Evolutionary conservation across 1,284 basidiomycete species (phyloP).

Genomic region (Ustilago cynodontis): DNA sequence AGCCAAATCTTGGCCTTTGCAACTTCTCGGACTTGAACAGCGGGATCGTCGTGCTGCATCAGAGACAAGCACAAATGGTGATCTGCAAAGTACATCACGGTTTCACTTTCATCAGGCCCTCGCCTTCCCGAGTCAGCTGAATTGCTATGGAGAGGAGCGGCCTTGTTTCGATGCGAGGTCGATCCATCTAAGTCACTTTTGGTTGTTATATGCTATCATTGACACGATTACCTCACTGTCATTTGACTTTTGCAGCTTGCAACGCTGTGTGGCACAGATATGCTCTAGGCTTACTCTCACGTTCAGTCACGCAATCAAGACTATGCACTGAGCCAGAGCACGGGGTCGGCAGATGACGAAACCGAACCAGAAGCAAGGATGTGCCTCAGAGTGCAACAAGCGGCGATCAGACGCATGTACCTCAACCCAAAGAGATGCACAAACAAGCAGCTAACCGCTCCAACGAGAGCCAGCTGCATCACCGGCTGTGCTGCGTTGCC

Average conservation of each 20-base stretch:
- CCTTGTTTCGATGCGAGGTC: constrained; percentile 11
- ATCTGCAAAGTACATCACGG: constrained; percentile 29
- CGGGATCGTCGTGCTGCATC: background rate
- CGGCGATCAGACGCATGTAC: background rate
- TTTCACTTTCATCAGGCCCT: constrained; percentile 6
- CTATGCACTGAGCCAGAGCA: background rate
- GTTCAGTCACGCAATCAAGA: background rate
- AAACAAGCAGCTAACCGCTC: background rate
- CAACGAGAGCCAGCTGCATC: background rate
- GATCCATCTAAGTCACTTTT: constrained; percentile 14
- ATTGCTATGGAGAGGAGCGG: background rate
- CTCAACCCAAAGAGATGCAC: constrained; percentile 5
- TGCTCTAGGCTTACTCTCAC: background rate
- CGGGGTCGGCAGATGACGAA: background rate
- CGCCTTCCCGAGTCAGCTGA: constrained; percentile 6
- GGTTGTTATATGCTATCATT: background rate
- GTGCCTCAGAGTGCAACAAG: background rate
- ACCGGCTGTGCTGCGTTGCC: background rate
- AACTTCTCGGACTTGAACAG: constrained; percentile 5
- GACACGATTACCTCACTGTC: too few relatives aligned
- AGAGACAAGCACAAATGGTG: background rate
- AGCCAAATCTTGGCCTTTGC: background rate
- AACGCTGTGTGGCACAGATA: background rate
- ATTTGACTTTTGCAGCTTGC: too few relatives aligned
- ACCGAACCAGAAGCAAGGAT: background rate